phyloP scores from a whole-genome alignment of 2,329 filamentous ascomycete species.

The Botrytis pseudocinerea region DNA sequence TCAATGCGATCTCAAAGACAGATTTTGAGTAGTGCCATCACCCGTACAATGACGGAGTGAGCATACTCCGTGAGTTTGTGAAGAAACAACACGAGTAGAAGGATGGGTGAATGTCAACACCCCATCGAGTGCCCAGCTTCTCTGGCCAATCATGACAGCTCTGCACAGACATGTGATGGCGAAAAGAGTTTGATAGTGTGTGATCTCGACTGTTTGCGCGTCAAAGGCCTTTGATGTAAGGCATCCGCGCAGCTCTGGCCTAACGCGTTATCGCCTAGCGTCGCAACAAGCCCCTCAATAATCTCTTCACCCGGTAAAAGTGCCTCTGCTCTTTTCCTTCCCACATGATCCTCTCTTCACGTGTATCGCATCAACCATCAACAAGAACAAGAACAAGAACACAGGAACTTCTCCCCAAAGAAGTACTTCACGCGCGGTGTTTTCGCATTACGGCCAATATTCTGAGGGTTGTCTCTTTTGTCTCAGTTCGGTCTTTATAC shows the following conservation, averaged over 20 bases:
- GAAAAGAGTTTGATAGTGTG: not conserved
- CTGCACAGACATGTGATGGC: constrained; percentile 1
- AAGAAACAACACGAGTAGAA: not conserved
- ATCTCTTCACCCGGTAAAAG: constrained; percentile 8
- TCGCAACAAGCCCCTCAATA: not conserved
- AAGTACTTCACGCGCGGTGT: not conserved
- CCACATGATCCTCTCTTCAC: constrained; percentile 14
- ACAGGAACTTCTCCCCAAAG: not conserved
- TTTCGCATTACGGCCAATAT: not conserved
- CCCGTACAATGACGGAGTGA: not conserved
- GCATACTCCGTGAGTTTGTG: not conserved
- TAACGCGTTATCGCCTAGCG: not conserved
- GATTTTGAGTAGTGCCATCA: not conserved
- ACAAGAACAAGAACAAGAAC: not conserved
- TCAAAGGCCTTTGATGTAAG: not conserved
- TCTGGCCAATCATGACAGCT: not conserved
- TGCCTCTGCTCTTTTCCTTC: constrained; percentile 7
- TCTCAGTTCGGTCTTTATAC: constrained; percentile 1
- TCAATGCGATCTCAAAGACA: not conserved
- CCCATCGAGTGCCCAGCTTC: not conserved
- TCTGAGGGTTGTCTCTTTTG: constrained; percentile 8
- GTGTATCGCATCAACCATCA: constrained; percentile 8
- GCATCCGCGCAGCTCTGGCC: not conserved
- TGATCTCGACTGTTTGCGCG: not conserved
- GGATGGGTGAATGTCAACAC: not conserved